phyloP scores from a whole-genome alignment of 2,329 filamentous ascomycete genomes.

The Hypoxylon sp. region DNA sequence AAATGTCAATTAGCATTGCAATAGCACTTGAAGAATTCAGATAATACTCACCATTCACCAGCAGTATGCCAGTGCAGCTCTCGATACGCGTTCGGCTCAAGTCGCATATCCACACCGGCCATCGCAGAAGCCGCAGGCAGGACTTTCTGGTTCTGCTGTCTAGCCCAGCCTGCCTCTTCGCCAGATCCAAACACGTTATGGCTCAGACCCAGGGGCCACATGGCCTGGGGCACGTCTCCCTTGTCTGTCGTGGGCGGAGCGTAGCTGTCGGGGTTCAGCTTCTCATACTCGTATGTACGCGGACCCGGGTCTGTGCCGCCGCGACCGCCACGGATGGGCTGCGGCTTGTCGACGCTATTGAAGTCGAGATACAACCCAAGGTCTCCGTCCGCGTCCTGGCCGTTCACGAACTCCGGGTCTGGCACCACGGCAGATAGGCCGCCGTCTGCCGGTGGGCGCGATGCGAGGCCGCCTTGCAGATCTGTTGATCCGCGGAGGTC shows the following conservation, averaged over 20 bases:
- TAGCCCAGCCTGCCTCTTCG: constrained; percentile 59
- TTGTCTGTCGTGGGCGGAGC: constrained; percentile 63
- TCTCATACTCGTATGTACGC: constrained; percentile 60
- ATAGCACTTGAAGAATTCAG: neutral
- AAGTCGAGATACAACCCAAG: constrained; percentile 65
- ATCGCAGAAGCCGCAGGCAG: constrained; percentile 60
- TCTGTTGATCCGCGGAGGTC: constrained; percentile 51
- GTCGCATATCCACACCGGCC: constrained; percentile 67
- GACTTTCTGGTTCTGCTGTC: constrained; percentile 61
- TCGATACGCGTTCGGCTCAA: constrained; percentile 65
- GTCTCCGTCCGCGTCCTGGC: constrained; percentile 59
- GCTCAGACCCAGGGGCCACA: constrained; percentile 64
- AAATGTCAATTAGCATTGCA: constrained; percentile 25
- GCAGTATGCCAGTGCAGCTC: constrained; percentile 71
- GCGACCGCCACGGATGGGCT: constrained; percentile 61
- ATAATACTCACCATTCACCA: constrained; percentile 39
- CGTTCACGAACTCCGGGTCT: constrained; percentile 54
- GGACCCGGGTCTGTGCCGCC: constrained; percentile 63
- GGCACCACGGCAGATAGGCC: constrained; percentile 51
- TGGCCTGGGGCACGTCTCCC: constrained; percentile 55
- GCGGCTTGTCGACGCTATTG: constrained; percentile 56
- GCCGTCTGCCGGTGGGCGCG: constrained; percentile 49
- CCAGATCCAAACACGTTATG: constrained; percentile 57
- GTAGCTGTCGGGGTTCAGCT: constrained; percentile 62
- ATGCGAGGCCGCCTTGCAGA: constrained; percentile 53